phyloP scores from a whole-genome alignment of 257 asterid species.

The Solanum etuberosum region DNA sequence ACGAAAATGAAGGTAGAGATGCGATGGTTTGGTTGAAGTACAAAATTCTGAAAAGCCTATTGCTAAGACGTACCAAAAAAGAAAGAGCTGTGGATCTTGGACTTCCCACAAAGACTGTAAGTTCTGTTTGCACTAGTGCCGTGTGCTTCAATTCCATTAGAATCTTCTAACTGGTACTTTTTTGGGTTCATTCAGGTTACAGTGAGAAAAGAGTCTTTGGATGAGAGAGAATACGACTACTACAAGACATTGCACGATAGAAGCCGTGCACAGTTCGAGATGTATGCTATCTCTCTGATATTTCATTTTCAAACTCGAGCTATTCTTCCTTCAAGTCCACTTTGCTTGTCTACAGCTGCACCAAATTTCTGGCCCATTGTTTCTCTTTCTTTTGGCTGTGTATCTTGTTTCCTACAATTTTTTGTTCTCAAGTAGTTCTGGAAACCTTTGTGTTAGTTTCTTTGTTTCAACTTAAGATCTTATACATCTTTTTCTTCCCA shows the following conservation, averaged over 20 bases:
- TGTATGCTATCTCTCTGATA: conserved; percentile 19
- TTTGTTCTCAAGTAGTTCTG: background rate
- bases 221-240: conserved; percentile 60
- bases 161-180: background rate
- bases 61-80: conserved; percentile 78
- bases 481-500: background rate
- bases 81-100: conserved; percentile 94
- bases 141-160: background rate
- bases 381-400: too few species aligned
- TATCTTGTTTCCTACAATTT: background rate
- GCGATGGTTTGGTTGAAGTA: conserved; percentile 72
- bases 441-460: too few species aligned
- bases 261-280: conserved; percentile 68
- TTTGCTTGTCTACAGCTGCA: too few species aligned
- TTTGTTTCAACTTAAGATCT: too few species aligned
- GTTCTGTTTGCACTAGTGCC: conserved; percentile 6
- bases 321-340: background rate
- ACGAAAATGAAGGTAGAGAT: background rate
- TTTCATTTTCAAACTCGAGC: background rate
- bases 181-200: conserved; percentile 37
- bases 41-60: conserved; percentile 53
- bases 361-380: background rate
- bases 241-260: conserved; percentile 5
- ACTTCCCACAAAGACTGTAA: conserved; percentile 75
- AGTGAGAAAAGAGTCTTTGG: conserved; percentile 59